phyloP scores from a whole-genome alignment of 257 asterid species.

The Lantana camara region DNA sequence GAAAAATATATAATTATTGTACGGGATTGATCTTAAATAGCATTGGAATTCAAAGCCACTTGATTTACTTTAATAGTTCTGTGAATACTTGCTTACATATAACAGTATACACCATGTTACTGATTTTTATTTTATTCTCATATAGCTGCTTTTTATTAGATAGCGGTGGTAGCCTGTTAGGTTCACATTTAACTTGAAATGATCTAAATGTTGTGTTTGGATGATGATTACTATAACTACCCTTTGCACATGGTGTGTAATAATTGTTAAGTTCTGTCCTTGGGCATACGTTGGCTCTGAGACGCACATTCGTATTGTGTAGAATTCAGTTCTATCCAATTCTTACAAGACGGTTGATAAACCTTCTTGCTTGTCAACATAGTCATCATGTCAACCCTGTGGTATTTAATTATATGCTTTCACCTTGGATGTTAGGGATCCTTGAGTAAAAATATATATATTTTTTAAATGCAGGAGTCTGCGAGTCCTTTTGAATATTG shows the following conservation, averaged over 20 bases:
- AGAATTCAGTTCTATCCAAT: background rate
- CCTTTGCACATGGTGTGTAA: background rate
- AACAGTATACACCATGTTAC: background rate
- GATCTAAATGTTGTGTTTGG: background rate
- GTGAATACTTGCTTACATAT: background rate
- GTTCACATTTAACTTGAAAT: background rate
- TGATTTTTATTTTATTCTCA: background rate
- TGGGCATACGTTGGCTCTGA: background rate
- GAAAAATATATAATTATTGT: background rate
- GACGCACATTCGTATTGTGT: background rate
- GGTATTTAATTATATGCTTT: background rate
- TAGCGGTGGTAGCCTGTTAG: background rate
- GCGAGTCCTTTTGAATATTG: conserved; percentile 79
- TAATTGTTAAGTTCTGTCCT: background rate
- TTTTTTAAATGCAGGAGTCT: conserved; percentile 57
- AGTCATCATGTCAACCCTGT: conserved; percentile 14
- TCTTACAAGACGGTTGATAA: background rate
- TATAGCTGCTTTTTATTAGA: background rate
- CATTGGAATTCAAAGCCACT: background rate
- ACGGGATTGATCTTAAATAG: background rate
- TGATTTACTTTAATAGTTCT: background rate
- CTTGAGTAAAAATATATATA: background rate
- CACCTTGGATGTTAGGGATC: conserved; percentile 4
- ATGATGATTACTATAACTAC: background rate
- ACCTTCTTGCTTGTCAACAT: background rate